Evolutionary conservation across 208 protist genomes (phyloP), one percentile per base, ranked within the genome.

Genomic region (Leishmania martiniquensis): DNA sequence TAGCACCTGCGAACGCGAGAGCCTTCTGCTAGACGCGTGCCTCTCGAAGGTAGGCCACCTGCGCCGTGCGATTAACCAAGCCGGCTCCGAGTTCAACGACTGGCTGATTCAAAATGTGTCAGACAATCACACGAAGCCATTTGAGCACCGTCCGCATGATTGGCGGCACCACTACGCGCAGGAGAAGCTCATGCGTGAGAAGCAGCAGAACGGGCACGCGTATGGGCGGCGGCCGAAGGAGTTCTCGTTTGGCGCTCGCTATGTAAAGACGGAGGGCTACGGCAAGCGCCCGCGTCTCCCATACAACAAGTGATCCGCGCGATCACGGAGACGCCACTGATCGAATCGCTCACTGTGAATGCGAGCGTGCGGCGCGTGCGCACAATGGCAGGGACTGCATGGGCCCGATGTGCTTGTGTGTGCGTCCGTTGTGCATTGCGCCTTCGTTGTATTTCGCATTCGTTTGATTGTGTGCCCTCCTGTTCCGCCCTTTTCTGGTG

Each of bases 121-220:
- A 1, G 94, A 97, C 78, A 97, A 97, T 75, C 91, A 97, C 87
- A 97, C 94, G 29, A 97, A 95, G 85, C 92, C 94, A 6, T 95
- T 96, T 72, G 85, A 95, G 80, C 91, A 97, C 78, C 89, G 94
- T 44, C 91, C 94, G 0, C 94, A 97, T 72, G 94, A 97, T 81
- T 97, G 94, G 92, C 81, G 91, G 4, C 86, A 94, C 68, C 83
- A 91, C 83, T 96, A 97, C 81, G 92, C 92, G 10, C 94, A 97
- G 87, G 94, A 97, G 80, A 91, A 92, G 75, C 86, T 95, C 29
- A 90, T 95, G 72, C 81, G 85, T 57, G 86, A 85, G 85, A 88
- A 91, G 86, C 88, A 93, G 83, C 92, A 97, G 79, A 88, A 91
- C 75, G 83, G 86, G 13, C 76, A 85, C 71, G 91, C 91, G 22